phyloP scores from a whole-genome alignment of 352 stramenopile species.

The Blastocystis sp. region DNA sequence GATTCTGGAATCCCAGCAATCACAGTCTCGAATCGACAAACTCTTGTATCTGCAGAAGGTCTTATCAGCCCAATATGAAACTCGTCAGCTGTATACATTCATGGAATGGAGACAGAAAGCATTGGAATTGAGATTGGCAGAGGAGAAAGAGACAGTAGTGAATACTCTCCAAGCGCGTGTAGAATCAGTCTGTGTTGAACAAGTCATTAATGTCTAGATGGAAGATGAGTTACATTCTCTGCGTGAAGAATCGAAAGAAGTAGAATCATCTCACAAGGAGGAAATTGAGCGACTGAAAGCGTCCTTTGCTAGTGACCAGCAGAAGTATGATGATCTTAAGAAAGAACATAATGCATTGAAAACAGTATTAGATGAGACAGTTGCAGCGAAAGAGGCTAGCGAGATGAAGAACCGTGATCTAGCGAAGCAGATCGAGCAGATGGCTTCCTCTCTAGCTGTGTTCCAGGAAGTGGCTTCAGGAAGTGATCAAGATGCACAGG shows the following conservation, averaged over 20 bases:
- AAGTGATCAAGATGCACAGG: neutral
- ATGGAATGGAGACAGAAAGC: neutral
- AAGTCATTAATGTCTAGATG: neutral
- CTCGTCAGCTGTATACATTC: neutral
- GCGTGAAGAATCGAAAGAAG: neutral
- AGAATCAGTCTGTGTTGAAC: neutral
- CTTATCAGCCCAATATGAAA: neutral
- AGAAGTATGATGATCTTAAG: neutral
- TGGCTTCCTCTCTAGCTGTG: neutral
- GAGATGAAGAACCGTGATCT: neutral
- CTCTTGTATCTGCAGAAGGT: neutral
- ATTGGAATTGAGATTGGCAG: neutral
- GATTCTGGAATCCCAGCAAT: neutral
- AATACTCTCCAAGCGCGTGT: neutral
- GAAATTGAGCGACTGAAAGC: neutral
- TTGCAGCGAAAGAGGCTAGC: neutral
- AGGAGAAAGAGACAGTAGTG: neutral
- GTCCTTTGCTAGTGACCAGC: neutral
- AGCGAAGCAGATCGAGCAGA: constrained; percentile 38
- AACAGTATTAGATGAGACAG: neutral
- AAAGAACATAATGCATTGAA: constrained; percentile 18
- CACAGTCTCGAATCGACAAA: neutral
- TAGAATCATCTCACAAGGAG: neutral
- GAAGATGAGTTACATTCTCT: neutral
- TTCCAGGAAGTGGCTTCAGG: constrained; percentile 54